Conservation (phyloP, 371 early-diverging fungal genomes). For the Apophysomyces variabilis region DNA sequence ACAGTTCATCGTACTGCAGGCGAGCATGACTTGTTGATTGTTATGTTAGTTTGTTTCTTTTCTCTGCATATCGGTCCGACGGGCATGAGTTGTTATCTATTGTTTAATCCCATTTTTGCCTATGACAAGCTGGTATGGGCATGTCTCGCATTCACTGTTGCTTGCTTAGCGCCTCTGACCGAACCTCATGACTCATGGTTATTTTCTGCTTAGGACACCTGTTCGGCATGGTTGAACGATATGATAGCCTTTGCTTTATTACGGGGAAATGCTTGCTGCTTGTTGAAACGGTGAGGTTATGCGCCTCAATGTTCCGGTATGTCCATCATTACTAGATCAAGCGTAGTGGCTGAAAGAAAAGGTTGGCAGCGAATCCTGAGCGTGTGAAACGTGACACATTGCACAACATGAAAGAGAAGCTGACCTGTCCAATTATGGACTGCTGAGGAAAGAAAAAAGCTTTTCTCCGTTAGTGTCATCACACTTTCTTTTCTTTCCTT, state of each 20-base stretch:
- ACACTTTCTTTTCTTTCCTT: conserved; percentile 5
- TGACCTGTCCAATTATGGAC: background rate
- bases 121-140: background rate
- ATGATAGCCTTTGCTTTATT: too few relatives aligned
- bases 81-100: background rate
- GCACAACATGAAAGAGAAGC: background rate
- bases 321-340: too few relatives aligned
- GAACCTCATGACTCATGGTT: too few relatives aligned
- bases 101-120: background rate
- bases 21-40: too few relatives aligned
- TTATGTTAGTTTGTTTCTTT: too few relatives aligned
- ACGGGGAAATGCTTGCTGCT: too few relatives aligned
- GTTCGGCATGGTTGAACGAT: background rate
- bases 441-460: background rate
- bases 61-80: background rate
- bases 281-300: too few relatives aligned
- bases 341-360: too few relatives aligned
- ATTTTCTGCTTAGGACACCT: too few relatives aligned
- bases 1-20: too few relatives aligned
- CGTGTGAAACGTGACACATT: conserved; percentile 5
- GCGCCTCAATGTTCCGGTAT: too few relatives aligned
- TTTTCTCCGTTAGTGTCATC: conserved; percentile 1
- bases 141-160: background rate
- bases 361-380: background rate
- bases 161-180: too few relatives aligned